phyloP scores from a whole-genome alignment of 169 alveolate species.

The Plasmodium cynomolgi region DNA sequence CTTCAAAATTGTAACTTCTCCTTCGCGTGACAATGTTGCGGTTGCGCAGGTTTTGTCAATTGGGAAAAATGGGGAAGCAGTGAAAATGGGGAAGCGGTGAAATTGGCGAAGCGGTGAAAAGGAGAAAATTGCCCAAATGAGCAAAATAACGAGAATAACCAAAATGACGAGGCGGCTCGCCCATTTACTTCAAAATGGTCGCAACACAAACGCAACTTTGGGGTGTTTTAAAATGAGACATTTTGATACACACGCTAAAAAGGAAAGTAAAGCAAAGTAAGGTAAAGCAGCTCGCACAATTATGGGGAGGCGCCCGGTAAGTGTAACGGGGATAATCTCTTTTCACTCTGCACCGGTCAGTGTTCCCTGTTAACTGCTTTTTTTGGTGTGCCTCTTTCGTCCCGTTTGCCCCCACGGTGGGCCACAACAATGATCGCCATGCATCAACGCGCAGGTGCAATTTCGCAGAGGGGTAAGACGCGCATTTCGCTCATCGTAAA shows the following conservation, averaged over 20 bases:
- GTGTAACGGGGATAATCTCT: not conserved
- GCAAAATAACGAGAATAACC: not conserved
- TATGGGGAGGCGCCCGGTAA: not conserved
- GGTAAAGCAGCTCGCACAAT: not conserved
- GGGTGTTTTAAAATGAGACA: not conserved
- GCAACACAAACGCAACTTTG: not conserved
- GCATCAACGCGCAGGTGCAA: not conserved
- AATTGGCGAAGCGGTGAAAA: not conserved
- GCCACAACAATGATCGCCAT: not conserved
- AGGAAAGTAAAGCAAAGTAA: not conserved
- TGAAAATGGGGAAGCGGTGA: not conserved
- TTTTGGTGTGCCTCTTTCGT: not conserved
- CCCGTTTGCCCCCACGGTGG: not conserved
- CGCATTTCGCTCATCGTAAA: too few species aligned
- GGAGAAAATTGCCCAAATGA: not conserved
- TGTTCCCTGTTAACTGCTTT: not conserved
- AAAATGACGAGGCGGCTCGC: not conserved
- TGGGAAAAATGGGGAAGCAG: not conserved
- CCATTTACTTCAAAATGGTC: not conserved
- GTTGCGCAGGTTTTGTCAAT: not conserved
- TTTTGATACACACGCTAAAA: not conserved
- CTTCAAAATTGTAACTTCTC: not conserved
- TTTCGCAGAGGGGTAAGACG: not conserved
- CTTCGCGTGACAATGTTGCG: not conserved
- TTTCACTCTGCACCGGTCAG: not conserved